Conservation (phyloP, 2,329 filamentous ascomycete species). For the Zymoseptoria crescenta region DNA sequence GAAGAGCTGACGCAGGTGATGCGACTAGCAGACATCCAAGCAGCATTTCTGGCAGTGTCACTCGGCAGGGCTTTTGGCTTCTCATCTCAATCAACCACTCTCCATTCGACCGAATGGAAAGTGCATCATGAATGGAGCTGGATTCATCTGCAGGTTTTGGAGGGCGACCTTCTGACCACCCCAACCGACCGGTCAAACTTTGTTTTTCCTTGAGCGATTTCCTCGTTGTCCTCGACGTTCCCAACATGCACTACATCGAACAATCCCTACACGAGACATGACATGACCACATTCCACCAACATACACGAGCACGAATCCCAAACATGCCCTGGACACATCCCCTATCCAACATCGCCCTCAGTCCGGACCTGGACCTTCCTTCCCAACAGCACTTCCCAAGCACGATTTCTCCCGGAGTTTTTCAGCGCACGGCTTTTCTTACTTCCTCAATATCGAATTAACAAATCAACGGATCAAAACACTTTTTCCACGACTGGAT, state of each 20-base stretch:
- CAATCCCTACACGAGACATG: background rate
- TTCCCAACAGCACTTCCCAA: background rate
- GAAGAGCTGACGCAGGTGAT: slow-evolving; percentile 12
- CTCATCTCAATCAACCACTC: slow-evolving; percentile 15
- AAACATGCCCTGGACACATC: background rate
- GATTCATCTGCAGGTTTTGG: slow-evolving; percentile 18
- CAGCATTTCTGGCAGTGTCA: slow-evolving; percentile 32
- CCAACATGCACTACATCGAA: background rate
- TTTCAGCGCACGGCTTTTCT: background rate
- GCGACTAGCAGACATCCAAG: slow-evolving; percentile 11
- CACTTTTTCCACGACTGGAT: no score
- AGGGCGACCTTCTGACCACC: slow-evolving; percentile 3
- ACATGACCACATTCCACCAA: background rate
- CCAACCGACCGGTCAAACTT: background rate
- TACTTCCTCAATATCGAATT: background rate
- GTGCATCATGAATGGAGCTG: slow-evolving; percentile 7
- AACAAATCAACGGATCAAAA: background rate
- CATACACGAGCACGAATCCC: background rate
- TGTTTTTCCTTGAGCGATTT: background rate
- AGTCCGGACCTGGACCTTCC: background rate
- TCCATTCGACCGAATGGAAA: slow-evolving; percentile 10
- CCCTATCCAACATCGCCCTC: background rate
- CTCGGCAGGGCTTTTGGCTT: slow-evolving; percentile 31
- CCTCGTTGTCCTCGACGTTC: slow-evolving; percentile 2
- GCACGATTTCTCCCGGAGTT: background rate